Base-by-base conservation (phyloP, 805 yeast species). In the Tetrapisispora phaffii region DNA sequence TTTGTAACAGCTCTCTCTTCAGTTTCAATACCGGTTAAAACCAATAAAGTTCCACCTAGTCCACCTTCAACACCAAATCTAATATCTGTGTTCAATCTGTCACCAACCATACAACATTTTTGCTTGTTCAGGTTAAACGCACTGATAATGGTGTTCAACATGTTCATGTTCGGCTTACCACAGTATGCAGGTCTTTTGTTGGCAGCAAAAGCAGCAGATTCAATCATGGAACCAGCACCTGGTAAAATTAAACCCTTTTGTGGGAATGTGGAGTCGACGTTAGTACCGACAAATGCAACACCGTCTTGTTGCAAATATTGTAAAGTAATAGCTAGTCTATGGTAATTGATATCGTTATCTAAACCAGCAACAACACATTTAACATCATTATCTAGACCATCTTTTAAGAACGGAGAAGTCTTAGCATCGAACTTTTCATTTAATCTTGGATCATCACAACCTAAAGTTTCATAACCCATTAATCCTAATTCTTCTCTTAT, bases 261-360 rank as follows among this genome's bases (percentile, higher is more conserved):
- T 2, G 98, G 98, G 70, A 80, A 93, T 0, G 98, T 93, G 1
- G 96, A 83, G 64, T 93, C 98, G 36, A 85, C 85, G 63, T 93
- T 93, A 5, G 97, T 93, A 20, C 97, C 97, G 51, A 93, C 71
- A 63, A 87, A 93, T 28, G 80, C 75, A 3, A 86, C 71, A 16
- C 47, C 39, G 2, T 72, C 69, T 47, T 80, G 76, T 49, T 73
- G 70, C 42, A 93, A 70, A 56, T 93, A 89, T 56, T 86, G 89
- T 69, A 89, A 72, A 7, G 96, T 84, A 28, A 79, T 69, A 1
- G 95, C 84, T 43, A 88, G 67, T 65, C 86, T 84, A 59, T 82
- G 79, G 61, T 93, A 93, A 66, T 85, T 90, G 51, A 90, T 62
- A 39, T 75, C 74, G 19, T 78, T 68, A 53, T 86, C 93, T 45